Evolutionary conservation across 257 asterid genomes (phyloP).

Genomic region (Solanum ossicruentum): DNA sequence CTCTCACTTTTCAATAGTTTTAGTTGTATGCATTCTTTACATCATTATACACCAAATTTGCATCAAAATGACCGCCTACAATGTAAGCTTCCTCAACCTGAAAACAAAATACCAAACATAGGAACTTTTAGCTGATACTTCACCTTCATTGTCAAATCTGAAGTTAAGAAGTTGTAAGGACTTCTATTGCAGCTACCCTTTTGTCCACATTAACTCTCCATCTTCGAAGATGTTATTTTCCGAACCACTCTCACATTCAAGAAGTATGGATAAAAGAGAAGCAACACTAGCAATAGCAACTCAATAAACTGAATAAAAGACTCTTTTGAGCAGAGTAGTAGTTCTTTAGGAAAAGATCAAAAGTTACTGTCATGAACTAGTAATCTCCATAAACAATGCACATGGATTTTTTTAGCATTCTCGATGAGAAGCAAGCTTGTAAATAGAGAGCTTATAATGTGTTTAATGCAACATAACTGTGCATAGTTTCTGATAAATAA

Average conservation of each 20-base stretch:
- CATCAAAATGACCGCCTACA: slow-evolving; percentile 2
- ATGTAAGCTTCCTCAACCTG: slow-evolving; percentile 21
- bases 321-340: background rate
- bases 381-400: background rate
- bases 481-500: background rate
- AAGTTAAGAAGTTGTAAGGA: background rate
- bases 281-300: background rate
- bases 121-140: background rate
- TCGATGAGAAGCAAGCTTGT: background rate
- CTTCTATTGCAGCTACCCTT: background rate
- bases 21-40: background rate
- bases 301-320: background rate
- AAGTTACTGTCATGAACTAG: background rate
- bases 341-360: background rate
- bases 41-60: background rate
- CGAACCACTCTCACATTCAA: background rate
- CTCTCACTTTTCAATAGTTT: background rate
- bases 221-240: background rate
- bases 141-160: background rate
- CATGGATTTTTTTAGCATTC: background rate
- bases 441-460: background rate
- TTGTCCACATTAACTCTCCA: background rate
- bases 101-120: background rate
- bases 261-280: background rate
- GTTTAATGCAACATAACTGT: background rate